Evolutionary conservation across 2,329 filamentous ascomycete genomes (phyloP), one percentile per base, ranked within the genome.

Genomic region (Trichophyton schoenleinii): DNA sequence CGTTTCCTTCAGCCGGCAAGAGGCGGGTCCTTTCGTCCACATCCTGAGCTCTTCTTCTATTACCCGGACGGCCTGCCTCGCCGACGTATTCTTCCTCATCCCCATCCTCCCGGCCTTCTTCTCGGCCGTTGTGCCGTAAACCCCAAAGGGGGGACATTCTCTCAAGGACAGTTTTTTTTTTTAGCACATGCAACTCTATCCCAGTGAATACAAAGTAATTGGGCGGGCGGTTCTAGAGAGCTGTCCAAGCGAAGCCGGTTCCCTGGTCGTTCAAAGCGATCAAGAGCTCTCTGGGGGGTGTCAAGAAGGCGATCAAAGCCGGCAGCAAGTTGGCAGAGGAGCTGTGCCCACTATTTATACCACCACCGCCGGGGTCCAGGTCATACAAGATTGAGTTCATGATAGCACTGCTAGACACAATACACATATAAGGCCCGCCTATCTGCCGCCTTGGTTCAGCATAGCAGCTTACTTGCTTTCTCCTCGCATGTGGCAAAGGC

Each of bases 11-110:
- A 62, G 84, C 81, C 42, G 86, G 85, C 28, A 95, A 80, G 66
- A 95, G 79, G 34, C 87, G 81, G 44, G 83, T 84, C 64, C 82
- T 74, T 72, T 87, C 85, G 64, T 82, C 79, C 22, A 82, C 77
- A 61, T 84, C 79, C 57, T 67, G 62, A 9, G 66, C 60, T 55
- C 58, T 60, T 55, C 25, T 13, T 38, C 34, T 38, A 3, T 38
- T 18, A 15, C 52, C 41, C 34, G 38, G 55, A 41, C 48, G 28
- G 4, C 52, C 60, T n/a, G 60, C 38, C 44, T 28, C 22, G 22
- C 57, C 36, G n/a, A 28, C 34, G 31, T 13, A 52, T 25, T 57
- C 31, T 34, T 42, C 52, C 22, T 59, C 59, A 52, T 13, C 22
- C 22, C 52, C 41, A 20, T 25, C 52, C 18, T 57, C 59, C 25